Conservation (phyloP, 164 flowering plant genomes). For the Chimonanthus salicifolius region DNA sequence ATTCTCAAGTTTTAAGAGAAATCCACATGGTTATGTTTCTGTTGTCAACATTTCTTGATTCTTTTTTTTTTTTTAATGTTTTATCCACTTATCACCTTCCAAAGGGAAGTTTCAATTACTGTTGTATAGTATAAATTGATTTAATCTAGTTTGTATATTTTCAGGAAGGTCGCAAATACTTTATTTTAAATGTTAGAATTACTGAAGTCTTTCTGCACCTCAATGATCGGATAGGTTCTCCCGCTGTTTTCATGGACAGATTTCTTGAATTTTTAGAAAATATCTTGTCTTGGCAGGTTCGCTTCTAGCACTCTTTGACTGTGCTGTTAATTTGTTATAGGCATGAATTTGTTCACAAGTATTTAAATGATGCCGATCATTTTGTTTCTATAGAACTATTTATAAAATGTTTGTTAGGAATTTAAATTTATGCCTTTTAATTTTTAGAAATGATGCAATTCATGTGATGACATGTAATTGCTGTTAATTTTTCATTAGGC, state of each 20-base stretch:
- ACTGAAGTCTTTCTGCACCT: slow-evolving; percentile 56
- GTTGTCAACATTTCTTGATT: too few species aligned
- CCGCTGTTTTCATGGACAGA: slow-evolving; percentile 37
- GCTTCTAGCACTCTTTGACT: slow-evolving; percentile 11
- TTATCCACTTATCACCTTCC: too few species aligned
- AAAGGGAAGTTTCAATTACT: too few species aligned
- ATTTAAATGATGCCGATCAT: not conserved
- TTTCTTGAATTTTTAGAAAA: slow-evolving; percentile 52
- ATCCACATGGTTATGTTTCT: too few species aligned
- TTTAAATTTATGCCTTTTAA: too few species aligned
- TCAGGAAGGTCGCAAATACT: slow-evolving; percentile 61
- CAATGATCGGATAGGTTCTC: slow-evolving; percentile 35
- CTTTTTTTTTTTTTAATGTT: too few species aligned
- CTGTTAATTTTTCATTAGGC: too few species aligned
- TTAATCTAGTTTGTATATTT: slow-evolving; percentile 18
- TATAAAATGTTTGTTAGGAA: too few species aligned
- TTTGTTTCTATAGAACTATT: too few species aligned
- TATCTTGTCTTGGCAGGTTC: slow-evolving; percentile 56
- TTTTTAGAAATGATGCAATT: too few species aligned
- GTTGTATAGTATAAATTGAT: not conserved
- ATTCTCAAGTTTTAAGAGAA: too few species aligned
- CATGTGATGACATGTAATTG: too few species aligned
- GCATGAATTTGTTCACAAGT: not conserved
- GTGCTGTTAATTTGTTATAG: not conserved
- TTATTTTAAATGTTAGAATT: slow-evolving; percentile 47